Base-by-base conservation (phyloP, 345 rosid genomes). In the Punica granatum region DNA sequence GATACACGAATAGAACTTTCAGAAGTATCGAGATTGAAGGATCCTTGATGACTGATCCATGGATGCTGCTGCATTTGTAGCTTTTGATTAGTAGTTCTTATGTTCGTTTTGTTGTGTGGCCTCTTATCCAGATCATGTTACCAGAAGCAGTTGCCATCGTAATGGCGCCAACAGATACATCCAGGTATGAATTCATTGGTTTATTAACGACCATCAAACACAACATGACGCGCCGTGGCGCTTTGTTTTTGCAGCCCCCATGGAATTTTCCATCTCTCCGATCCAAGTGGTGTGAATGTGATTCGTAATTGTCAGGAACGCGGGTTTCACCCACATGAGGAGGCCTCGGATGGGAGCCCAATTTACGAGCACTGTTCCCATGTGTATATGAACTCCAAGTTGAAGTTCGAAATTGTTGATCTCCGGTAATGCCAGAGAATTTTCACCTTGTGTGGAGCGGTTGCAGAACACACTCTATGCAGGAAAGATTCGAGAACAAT, bases 261-360 rank as follows among this genome's bases (percentile, higher is more conserved):
- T 67, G 99, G 99, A 15, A 89, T 92, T 75, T 94, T 94, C 74
- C 99, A 94, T 76, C 84, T 94, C 53, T 94, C 99, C 0, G 98
- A 94, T 73, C 99, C 99, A 0, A 78, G 89, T 0, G 99, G 99
- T 1, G 96, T 94, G 41, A 85, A 93, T 1, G 86, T 84, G 51
- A 91, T 94, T 49, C 91, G 97, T 28, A 90, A 86, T 67, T 93
- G 98, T 80, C 91, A 90, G 75, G 88, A 93, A 74, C 83, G 96
- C 37, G 98, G 98, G n/a, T 93, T 93, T 77, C 98, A 93, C 76
- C 98, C 98, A 19, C 98, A 93, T 26, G 98, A 93, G 69, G 98
- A 93, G 76, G 74, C 98, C 44, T 61, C 49, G 42, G 96, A 91
- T 39, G 97, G 99, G 46, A 91, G 75, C 73, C 78, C 92, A 35